Evolutionary conservation across 768 basidiomycete genomes (phyloP).

Genomic region (Tylopilus rubrobrunneus): DNA sequence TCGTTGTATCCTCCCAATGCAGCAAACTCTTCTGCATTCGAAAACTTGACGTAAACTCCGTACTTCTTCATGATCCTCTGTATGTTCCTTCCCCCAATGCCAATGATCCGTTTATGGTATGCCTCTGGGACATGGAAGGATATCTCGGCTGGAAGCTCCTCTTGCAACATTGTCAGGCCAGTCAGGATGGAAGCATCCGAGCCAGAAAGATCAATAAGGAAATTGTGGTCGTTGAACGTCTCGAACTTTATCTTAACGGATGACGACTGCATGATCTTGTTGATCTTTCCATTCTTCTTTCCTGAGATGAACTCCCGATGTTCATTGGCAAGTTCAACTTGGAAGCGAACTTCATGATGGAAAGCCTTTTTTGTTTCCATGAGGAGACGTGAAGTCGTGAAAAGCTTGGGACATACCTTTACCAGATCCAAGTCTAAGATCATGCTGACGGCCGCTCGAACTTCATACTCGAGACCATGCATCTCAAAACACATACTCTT

Average conservation of each 20-base stretch:
- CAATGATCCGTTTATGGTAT: slow-evolving; percentile 99
- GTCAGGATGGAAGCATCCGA: slow-evolving; percentile 81
- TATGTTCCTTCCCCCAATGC: slow-evolving; percentile 95
- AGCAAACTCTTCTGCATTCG: slow-evolving; percentile 96
- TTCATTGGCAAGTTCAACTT: slow-evolving; percentile 96
- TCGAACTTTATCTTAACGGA: slow-evolving; percentile 99
- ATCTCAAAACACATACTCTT: slow-evolving; percentile 98
- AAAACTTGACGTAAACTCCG: slow-evolving; percentile 99
- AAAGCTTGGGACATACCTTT: slow-evolving; percentile 54
- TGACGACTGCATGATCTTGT: slow-evolving; percentile 98
- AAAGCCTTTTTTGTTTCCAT: slow-evolving; percentile 59
- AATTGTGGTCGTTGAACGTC: slow-evolving; percentile 95
- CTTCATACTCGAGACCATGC: slow-evolving; percentile 91
- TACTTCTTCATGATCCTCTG: slow-evolving; percentile 99
- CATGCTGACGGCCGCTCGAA: slow-evolving; percentile 79
- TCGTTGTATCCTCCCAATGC: slow-evolving; percentile 92
- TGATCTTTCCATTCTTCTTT: slow-evolving; percentile 99
- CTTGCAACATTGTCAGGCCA: slow-evolving; percentile 86
- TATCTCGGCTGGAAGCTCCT: slow-evolving; percentile 97
- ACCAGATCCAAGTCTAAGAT: slow-evolving; percentile 89
- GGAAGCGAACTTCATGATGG: slow-evolving; percentile 97
- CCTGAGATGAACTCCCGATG: slow-evolving; percentile 98
- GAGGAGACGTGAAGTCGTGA: neutral
- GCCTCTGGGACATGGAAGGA: slow-evolving; percentile 98
- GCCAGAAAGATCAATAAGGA: slow-evolving; percentile 88